Evolutionary conservation across 345 rosid species (phyloP).

Genomic region (Eucalyptus dawsonii): DNA sequence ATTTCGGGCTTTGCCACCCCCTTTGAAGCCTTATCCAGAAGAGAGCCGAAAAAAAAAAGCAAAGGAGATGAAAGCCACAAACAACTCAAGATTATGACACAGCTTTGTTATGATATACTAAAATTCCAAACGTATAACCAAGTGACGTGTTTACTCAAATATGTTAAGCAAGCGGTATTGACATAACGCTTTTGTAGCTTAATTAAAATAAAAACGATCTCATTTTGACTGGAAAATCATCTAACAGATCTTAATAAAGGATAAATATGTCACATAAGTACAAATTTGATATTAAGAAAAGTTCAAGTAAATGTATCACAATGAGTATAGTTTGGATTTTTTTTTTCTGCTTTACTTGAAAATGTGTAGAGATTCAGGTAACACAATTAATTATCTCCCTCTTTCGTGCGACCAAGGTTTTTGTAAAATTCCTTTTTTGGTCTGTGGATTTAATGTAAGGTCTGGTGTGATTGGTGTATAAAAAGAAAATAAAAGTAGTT

Average conservation of each 20-base stretch:
- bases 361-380: no score
- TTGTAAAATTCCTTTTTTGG: background rate
- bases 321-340: no score
- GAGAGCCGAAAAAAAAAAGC: no score
- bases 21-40: background rate
- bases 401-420: no score
- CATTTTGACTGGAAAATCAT: background rate
- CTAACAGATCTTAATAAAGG: accelerated
- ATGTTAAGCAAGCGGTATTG: background rate
- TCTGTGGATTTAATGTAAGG: background rate
- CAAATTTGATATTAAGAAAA: background rate
- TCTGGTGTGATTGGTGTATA: background rate
- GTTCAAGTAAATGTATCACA: background rate
- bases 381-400: no score
- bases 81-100: background rate
- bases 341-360: background rate
- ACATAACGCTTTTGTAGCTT: background rate
- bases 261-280: background rate
- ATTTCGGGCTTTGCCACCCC: background rate
- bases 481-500: background rate
- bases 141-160: background rate
- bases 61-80: background rate
- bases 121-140: background rate
- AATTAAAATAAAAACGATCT: no score
- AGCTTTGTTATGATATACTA: background rate